phyloP scores from a whole-genome alignment of 768 basidiomycete genomes.

The Phlebiopsis gigantea region DNA sequence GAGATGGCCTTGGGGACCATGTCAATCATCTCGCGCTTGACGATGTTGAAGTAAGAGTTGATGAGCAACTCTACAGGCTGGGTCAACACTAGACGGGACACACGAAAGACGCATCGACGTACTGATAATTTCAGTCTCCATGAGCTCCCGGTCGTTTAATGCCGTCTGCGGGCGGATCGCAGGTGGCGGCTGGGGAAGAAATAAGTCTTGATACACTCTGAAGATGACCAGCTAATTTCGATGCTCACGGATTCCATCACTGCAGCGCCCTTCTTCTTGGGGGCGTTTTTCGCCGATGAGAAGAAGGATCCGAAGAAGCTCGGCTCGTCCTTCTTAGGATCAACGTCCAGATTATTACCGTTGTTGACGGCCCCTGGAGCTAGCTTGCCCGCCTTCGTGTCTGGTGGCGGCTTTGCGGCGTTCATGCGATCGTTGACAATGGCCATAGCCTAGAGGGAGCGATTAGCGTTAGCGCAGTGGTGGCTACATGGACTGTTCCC shows the following conservation, averaged over 20 bases:
- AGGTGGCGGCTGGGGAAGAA: constrained; percentile 57
- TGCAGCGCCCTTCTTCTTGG: constrained; percentile 50
- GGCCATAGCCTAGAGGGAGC: constrained; percentile 74
- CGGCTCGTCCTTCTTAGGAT: constrained; percentile 80
- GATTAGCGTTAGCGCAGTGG: too few species aligned
- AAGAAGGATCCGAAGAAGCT: constrained; percentile 98
- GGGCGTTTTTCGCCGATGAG: constrained; percentile 51
- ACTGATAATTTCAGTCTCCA: constrained; percentile 99
- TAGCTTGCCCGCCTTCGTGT: constrained; percentile 68
- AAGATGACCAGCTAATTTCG: background rate
- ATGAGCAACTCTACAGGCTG: constrained; percentile 77
- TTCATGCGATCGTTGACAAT: constrained; percentile 80
- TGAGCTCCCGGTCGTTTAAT: constrained; percentile 88
- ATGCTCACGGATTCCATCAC: constrained; percentile 51
- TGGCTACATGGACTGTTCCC: too few species aligned
- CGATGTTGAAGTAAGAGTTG: constrained; percentile 95
- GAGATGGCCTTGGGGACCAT: constrained; percentile 98
- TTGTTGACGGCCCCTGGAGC: constrained; percentile 73
- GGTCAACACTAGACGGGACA: background rate
- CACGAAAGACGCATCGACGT: constrained; percentile 30
- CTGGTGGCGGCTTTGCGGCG: constrained; percentile 72
- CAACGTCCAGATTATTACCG: constrained; percentile 90
- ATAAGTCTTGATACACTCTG: background rate
- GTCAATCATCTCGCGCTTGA: constrained; percentile 99
- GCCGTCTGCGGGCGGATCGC: constrained; percentile 88